A percentile compares a stretch with the other conserved stretches of the same genome.
These are phyloP conservation scores for Diaporthe sp. DNA, from an alignment of 2,329 filamentous ascomycete species.

Conservation along the genomic window DNA sequence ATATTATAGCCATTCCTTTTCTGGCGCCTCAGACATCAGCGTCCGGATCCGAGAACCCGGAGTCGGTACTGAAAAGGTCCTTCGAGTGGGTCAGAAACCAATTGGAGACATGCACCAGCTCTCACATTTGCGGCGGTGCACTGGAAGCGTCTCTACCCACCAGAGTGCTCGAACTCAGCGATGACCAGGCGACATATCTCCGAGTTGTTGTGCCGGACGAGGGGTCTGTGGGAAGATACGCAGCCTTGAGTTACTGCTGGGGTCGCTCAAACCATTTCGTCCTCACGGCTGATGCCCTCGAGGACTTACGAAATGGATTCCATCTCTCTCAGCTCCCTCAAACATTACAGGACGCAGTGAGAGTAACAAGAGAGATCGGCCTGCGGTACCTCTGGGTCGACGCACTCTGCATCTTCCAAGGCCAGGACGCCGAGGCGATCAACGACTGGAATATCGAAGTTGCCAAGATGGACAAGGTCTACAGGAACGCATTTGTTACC, in stretches of 20 bases:
- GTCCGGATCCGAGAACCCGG: background rate
- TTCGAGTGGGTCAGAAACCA: background rate
- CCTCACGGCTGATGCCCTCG: background rate
- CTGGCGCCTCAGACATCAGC: background rate
- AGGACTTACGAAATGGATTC: background rate
- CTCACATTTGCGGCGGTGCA: background rate
- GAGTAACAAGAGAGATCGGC: background rate
- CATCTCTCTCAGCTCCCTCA: background rate
- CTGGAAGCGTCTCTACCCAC: background rate
- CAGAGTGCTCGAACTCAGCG: background rate
- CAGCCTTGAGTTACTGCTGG: constrained; percentile 8
- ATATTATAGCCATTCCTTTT: background rate
- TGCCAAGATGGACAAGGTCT: background rate
- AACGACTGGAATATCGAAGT: constrained; percentile 6
- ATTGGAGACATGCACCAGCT: background rate
- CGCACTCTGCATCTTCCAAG: constrained; percentile 11
- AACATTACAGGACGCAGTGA: constrained; percentile 2
- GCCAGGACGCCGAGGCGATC: background rate
- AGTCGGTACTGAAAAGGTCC: background rate
- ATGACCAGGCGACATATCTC: background rate
- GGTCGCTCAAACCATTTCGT: background rate
- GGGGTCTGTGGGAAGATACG: background rate
- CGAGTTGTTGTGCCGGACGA: background rate
- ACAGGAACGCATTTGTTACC: background rate
- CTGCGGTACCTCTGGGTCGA: background rate